Percentiles rank a stretch among this genome's conserved stretches.
phyloP scores from a whole-genome alignment of 495 filamentous ascomycete species.

The Aspergillus coremiiformis region DNA sequence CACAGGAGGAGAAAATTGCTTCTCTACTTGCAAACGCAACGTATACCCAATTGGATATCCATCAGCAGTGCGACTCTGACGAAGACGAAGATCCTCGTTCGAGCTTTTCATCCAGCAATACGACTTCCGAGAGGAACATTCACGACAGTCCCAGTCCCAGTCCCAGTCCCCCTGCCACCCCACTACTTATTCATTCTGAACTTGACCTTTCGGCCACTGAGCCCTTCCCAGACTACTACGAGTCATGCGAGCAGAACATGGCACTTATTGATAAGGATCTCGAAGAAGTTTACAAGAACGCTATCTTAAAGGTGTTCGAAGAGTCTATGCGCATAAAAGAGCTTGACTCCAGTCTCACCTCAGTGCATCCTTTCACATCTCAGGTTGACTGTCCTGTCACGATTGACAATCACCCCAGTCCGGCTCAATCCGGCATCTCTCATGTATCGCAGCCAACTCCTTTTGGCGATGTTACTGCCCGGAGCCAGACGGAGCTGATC shows the following conservation, averaged over 20 bases:
- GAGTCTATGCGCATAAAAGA: conserved; percentile 10
- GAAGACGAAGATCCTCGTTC: not conserved
- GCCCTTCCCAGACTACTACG: conserved; percentile 31
- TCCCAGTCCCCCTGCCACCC: not conserved
- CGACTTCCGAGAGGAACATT: not conserved
- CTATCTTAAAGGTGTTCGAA: conserved; percentile 21
- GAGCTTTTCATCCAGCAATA: not conserved
- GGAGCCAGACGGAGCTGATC: not conserved
- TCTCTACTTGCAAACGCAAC: not conserved
- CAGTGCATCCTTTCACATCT: not conserved
- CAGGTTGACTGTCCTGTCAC: not conserved
- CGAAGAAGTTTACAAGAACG: conserved; percentile 16
- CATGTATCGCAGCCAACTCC: not conserved
- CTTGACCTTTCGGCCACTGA: conserved; percentile 9
- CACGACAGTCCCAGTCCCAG: not conserved
- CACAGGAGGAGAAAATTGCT: not conserved
- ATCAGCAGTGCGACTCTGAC: not conserved
- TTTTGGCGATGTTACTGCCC: not conserved
- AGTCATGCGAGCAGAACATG: conserved; percentile 10
- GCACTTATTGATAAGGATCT: not conserved
- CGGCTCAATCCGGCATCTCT: not conserved
- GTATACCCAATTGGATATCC: not conserved
- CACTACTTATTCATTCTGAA: not conserved
- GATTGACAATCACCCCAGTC: not conserved
- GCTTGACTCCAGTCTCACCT: conserved; percentile 10